Evolutionary conservation across 257 asterid species (phyloP).

Genomic region (Nemophila menziesii): DNA sequence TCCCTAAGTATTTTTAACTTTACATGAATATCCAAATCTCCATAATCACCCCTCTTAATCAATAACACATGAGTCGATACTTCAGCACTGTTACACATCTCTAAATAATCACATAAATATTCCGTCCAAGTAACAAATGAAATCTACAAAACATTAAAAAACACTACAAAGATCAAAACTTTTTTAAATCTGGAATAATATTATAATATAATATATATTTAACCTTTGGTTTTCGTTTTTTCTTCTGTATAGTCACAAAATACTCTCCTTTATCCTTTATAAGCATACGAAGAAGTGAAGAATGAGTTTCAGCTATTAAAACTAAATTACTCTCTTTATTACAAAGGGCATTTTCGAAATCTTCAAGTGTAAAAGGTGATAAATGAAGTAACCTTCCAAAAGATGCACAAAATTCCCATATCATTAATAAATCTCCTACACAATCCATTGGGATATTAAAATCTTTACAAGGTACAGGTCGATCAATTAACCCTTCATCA

Average conservation of each 20-base stretch:
- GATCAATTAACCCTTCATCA: slow-evolving; percentile 44
- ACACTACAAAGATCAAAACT: too few species aligned
- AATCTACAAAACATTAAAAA: slow-evolving; percentile 39
- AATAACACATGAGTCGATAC: slow-evolving; percentile 44
- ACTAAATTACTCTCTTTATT: slow-evolving; percentile 62
- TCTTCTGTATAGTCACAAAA: slow-evolving; percentile 34
- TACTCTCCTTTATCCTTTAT: slow-evolving; percentile 50
- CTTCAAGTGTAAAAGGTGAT: slow-evolving; percentile 87
- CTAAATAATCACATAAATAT: slow-evolving; percentile 68
- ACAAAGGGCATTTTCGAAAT: slow-evolving; percentile 76
- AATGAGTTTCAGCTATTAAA: slow-evolving; percentile 65
- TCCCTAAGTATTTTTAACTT: slow-evolving; percentile 61
- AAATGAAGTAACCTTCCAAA: slow-evolving; percentile 58
- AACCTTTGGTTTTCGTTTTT: slow-evolving; percentile 71
- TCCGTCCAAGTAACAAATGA: slow-evolving; percentile 65
- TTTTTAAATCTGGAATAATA: too few species aligned
- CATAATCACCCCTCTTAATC: slow-evolving; percentile 72
- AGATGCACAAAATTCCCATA: slow-evolving; percentile 83
- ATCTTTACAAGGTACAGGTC: slow-evolving; percentile 59
- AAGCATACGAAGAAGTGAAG: slow-evolving; percentile 68
- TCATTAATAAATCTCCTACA: slow-evolving; percentile 82
- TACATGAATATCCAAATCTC: slow-evolving; percentile 45
- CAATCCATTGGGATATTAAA: slow-evolving; percentile 66
- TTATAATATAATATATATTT: too few species aligned
- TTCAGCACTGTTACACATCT: slow-evolving; percentile 32